Conservation (phyloP, 345 rosid genomes). For the Moricandia moricandioides region DNA sequence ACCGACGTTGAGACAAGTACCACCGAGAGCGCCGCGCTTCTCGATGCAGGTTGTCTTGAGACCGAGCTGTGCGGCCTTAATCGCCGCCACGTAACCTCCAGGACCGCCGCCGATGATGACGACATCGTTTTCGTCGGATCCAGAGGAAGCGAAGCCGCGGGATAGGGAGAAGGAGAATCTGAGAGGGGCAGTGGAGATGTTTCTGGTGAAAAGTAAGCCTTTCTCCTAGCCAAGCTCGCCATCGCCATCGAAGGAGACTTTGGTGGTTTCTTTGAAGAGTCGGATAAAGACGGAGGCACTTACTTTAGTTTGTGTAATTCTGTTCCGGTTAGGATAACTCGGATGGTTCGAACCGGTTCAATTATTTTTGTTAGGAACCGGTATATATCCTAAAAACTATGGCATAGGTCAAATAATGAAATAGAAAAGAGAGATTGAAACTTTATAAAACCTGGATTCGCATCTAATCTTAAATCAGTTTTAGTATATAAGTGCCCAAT, state of each 20-base stretch:
- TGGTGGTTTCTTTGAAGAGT: conserved; percentile 19
- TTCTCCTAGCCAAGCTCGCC: conserved; percentile 83
- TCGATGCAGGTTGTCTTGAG: conserved; percentile 97
- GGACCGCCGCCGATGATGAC: conserved; percentile 98
- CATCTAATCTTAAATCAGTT: conserved; percentile 14
- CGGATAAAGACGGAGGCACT: conserved; percentile 27
- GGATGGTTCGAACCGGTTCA: neutral
- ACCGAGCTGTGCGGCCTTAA: conserved; percentile 96
- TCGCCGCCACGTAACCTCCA: conserved; percentile 99
- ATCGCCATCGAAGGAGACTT: conserved; percentile 62
- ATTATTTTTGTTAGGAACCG: neutral
- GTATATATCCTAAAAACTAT: neutral
- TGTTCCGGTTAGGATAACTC: neutral
- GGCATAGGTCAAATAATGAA: neutral
- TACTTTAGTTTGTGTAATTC: neutral
- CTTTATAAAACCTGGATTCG: neutral
- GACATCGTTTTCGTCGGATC: conserved; percentile 95
- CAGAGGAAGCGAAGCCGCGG: conserved; percentile 72
- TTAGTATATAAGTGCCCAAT: conserved; percentile 20
- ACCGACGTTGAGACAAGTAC: conserved; percentile 98
- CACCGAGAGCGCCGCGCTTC: conserved; percentile 95
- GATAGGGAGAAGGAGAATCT: conserved; percentile 59
- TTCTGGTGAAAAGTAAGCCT: conserved; percentile 58
- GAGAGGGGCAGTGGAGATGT: conserved; percentile 52
- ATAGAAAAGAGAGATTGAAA: neutral